Base-by-base conservation (phyloP, 495 filamentous ascomycete genomes). In the Aspergillus leporis region DNA sequence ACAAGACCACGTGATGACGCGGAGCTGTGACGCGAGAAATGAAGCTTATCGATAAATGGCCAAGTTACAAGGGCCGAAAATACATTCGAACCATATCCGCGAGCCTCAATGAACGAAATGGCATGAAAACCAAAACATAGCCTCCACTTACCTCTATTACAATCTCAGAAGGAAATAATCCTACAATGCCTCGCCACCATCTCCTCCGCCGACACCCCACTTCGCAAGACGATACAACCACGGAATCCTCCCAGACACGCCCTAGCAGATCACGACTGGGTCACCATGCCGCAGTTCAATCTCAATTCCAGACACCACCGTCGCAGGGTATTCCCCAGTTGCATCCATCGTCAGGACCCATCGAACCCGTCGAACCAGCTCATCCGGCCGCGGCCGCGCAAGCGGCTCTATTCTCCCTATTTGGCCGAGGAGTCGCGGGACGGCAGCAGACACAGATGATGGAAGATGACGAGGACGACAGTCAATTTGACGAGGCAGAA, bases 241-340 rank as follows among this genome's bases (percentile, higher is more conserved):
- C 41, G 40, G 46, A 60, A 38, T 55, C 56, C 22, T 47, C 65
- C n/a, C 64, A 59, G 8, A 55, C 52, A 41, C 58, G 43, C 19
- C n/a, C 47, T 8, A 21, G 22, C 55, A 59, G 53, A 40, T n/a
- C 56, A 23, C 50, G 48, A 43, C 52, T 61, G 38, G 57, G 53
- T 48, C 61, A 41, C n/a, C 38, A 64, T 53, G 25, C 46, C 52
- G 19, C 58, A 21, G 53, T 47, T 1, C 57, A 60, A 18, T 49
- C 68, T 0, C 75, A 78, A 54, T 78, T 72, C 62, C 70, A 73
- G 14, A 78, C 75, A 16, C 75, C 75, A 2, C 74, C 72, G 0
- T 62, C 72, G 10, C 66, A 67, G 38, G 66, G 62, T 25, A 71
- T 69, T 40, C 71, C 71, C 8, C 68, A 71, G 41, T 65, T 65